A percentile compares a stretch with the other conserved stretches of the same genome.
Evolutionary conservation across 768 basidiomycete species (phyloP).

Genomic region (Ephemerocybe angulata): DNA sequence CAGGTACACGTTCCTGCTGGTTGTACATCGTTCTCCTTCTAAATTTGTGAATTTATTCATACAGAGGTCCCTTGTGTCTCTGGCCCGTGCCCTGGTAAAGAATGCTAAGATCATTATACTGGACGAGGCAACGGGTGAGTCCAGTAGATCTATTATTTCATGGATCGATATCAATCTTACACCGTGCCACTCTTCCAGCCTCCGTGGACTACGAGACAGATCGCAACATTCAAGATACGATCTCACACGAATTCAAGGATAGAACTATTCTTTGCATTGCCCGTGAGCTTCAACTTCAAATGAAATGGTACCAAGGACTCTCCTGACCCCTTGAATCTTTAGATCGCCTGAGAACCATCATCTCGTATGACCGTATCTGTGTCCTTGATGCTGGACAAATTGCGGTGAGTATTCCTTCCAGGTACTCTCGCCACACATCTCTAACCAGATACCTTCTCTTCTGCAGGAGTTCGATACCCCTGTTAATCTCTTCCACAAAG

Average conservation of each 20-base stretch:
- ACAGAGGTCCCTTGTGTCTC: constrained; percentile 77
- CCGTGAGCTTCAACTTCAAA: too few species aligned
- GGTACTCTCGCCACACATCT: too few species aligned
- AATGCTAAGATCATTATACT: constrained; percentile 80
- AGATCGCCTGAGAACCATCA: constrained; percentile 86
- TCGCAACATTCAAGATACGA: constrained; percentile 87
- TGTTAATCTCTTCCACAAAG: constrained; percentile 52
- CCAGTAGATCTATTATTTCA: too few species aligned
- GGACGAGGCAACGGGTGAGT: constrained; percentile 82
- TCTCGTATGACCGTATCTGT: constrained; percentile 84
- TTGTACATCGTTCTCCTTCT: too few species aligned
- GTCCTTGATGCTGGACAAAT: constrained; percentile 24
- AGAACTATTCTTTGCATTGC: constrained; percentile 86
- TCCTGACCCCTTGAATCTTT: constrained; percentile 1
- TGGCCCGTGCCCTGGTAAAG: constrained; percentile 88
- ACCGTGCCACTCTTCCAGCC: too few species aligned
- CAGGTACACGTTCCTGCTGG: constrained; percentile 43
- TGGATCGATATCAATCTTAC: too few species aligned
- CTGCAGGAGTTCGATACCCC: too few species aligned
- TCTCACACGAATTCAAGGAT: constrained; percentile 77
- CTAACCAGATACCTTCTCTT: too few species aligned
- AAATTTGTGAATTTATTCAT: neutral
- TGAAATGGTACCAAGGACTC: too few species aligned
- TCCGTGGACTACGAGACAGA: constrained; percentile 90
- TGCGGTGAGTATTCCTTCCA: constrained; percentile 6